Evolutionary conservation across 176 grass and related monocot species (phyloP).

Genomic region (Raddia guianensis): DNA sequence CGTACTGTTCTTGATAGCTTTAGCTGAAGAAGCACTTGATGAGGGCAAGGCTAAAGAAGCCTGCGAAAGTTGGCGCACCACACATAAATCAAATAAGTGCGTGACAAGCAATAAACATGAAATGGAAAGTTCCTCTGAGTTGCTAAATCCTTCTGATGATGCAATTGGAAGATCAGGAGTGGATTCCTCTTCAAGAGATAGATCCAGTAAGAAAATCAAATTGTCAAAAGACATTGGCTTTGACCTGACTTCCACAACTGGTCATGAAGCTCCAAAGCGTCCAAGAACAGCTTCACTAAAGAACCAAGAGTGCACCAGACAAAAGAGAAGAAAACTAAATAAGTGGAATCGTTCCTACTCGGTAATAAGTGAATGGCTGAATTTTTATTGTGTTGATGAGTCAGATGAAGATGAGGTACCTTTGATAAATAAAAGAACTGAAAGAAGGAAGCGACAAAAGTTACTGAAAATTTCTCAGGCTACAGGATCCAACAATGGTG

Average conservation of each 20-base stretch:
- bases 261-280: constrained; percentile 44
- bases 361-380: constrained; percentile 46
- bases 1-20: constrained; percentile 34
- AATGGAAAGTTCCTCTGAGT: constrained; percentile 31
- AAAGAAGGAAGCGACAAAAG: constrained; percentile 55
- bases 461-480: constrained; percentile 34
- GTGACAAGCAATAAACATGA: constrained; percentile 41
- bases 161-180: constrained; percentile 31
- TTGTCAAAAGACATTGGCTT: constrained; percentile 35
- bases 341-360: constrained; percentile 42
- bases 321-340: constrained; percentile 53
- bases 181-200: constrained; percentile 35
- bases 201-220: constrained; percentile 51
- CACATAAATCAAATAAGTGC: constrained; percentile 34
- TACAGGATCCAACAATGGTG: background rate
- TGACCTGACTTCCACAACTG: background rate
- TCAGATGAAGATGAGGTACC: constrained; percentile 56
- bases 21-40: constrained; percentile 45
- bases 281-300: constrained; percentile 32
- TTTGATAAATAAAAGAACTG: constrained; percentile 67
- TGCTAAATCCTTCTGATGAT: constrained; percentile 18
- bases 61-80: constrained; percentile 17
- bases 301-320: constrained; percentile 37
- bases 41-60: constrained; percentile 30
- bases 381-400: constrained; percentile 46